A percentile compares a stretch with the other conserved stretches of the same genome.
phyloP scores from a whole-genome alignment of 1,284 basidiomycete genomes.

The Puccinia coronata region DNA sequence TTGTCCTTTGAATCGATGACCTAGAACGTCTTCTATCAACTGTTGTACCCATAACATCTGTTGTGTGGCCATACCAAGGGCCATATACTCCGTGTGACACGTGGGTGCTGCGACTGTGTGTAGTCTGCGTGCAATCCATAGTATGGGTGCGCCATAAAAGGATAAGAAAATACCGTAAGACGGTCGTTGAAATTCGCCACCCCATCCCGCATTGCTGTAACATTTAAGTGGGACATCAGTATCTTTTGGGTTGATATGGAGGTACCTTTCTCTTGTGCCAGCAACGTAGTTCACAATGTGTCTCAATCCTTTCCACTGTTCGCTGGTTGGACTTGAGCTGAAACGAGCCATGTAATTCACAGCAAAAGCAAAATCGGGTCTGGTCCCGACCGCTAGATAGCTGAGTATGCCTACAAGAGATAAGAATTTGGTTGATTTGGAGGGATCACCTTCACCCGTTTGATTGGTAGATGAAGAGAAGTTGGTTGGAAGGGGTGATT shows the following conservation, averaged over 20 bases:
- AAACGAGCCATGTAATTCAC: conserved; percentile 20
- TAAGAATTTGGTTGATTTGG: neutral
- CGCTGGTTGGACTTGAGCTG: neutral
- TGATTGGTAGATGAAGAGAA: neutral
- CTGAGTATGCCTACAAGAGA: conserved; percentile 11
- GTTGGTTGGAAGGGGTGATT: neutral
- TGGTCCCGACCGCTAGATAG: neutral
- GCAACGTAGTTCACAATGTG: conserved; percentile 17
- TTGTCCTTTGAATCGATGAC: neutral
- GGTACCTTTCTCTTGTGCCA: neutral
- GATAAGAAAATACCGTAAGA: neutral
- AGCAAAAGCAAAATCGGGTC: conserved; percentile 1
- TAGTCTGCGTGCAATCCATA: neutral
- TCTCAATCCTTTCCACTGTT: conserved; percentile 12
- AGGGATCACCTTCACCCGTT: neutral
- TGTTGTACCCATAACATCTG: no score
- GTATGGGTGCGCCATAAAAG: neutral
- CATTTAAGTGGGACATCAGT: neutral
- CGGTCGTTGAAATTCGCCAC: no score
- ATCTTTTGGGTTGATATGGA: no score
- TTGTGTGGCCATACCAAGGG: neutral
- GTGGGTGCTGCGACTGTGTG: no score
- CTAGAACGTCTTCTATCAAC: neutral
- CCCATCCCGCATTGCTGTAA: conserved; percentile 5
- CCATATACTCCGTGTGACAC: no score